These are phyloP conservation scores for Pseudoperonospora humuli DNA, from an alignment of 352 stramenopile genomes.

Conservation along the genomic window DNA sequence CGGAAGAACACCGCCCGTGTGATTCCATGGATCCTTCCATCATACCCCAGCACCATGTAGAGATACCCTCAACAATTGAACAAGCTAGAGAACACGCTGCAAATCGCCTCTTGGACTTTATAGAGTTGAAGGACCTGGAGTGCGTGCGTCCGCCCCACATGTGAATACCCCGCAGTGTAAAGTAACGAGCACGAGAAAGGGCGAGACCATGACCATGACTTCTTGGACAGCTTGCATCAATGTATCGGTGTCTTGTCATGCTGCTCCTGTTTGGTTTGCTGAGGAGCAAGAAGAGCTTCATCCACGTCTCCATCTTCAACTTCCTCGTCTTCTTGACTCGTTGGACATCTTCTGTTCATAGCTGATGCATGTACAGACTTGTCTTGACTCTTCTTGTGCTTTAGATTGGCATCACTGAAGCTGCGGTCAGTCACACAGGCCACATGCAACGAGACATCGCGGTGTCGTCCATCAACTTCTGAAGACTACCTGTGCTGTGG, in stretches of 20 bases:
- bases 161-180: conserved; percentile 66
- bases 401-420: too few relatives aligned
- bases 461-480: too few relatives aligned
- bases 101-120: conserved; percentile 65
- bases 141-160: conserved; percentile 64
- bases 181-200: conserved; percentile 52
- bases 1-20: conserved; percentile 47
- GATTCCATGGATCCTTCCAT: conserved; percentile 38
- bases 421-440: too few relatives aligned
- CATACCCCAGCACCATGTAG: conserved; percentile 66
- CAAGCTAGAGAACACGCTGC: conserved; percentile 70
- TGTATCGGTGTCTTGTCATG: background rate
- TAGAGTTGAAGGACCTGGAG: conserved; percentile 81
- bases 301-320: conserved; percentile 13
- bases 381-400: too few relatives aligned
- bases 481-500: too few relatives aligned
- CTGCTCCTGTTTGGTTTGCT: too few relatives aligned
- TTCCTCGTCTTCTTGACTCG: conserved; percentile 1
- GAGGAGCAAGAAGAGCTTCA: background rate
- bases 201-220: conserved; percentile 57
- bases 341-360: too few relatives aligned
- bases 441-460: too few relatives aligned
- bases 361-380: too few relatives aligned
- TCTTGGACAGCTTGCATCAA: conserved; percentile 36
- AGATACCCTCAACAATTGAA: conserved; percentile 83